Base-by-base conservation (phyloP, 495 filamentous ascomycete genomes). In the Collariella sp. region DNA sequence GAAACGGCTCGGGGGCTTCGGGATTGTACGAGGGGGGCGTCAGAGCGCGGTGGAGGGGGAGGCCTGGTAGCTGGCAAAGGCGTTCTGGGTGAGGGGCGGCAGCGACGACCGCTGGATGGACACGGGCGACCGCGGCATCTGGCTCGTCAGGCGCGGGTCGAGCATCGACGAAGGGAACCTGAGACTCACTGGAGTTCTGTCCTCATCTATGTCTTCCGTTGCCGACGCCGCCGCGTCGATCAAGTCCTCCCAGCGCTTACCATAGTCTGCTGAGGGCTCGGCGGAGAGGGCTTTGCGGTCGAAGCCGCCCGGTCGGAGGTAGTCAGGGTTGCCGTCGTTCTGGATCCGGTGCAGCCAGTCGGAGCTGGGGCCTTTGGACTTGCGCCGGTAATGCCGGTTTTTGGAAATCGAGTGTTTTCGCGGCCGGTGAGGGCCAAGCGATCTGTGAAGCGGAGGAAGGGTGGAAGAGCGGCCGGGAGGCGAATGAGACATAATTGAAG, bases 191-290 rank as follows among this genome's bases (percentile, higher is more conserved):
- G 86, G 86, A 59, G 86, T 90, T 66, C 88, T 80, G 58, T 91
- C 87, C 59, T 84, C 81, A 61, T 91, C 88, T 60, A 93, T 89
- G 70, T 93, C 90, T 76, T 95, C 89, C 7, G 88, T 95, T 10
- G 88, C 89, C 34, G 88, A 94, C 15, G 89, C 85, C 20, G 69
- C 69, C 10, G 90, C 90, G 69, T 95, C 90, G 52, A 96, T 90
- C 56, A 96, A 70, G 68, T 96, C 90, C 69, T 95, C 88, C 90
- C 90, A 96, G 62, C 90, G 78, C 73, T 90, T 91, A 38, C 88
- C 88, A 67, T 84, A 87, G 41, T 84, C 80, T 57, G 79, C 82
- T 29, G 83, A 77, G 15, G 90, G 88, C 67, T 95, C 90, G 22
- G 88, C 87, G 3, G 89, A 94, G 55, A 83, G 79, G 20, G 87